A percentile compares a stretch with the other conserved stretches of the same genome.
These are phyloP conservation scores for Geoglossum glabrum DNA, from an alignment of 495 filamentous ascomycete genomes.

Conservation along the genomic window DNA sequence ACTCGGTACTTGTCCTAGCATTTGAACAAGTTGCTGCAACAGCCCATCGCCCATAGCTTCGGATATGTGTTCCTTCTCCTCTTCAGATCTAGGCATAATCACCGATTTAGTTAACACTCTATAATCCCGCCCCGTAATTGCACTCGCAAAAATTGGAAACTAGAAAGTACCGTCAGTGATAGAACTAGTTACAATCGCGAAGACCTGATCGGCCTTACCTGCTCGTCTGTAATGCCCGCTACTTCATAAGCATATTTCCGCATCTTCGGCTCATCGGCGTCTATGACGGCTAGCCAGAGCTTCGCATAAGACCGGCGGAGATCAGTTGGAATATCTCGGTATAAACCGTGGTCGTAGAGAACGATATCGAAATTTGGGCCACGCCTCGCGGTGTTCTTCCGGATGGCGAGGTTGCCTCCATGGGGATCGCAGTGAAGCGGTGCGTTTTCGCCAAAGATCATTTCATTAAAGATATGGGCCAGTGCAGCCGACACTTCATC, in stretches of 20 bases:
- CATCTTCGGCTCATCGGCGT: constrained; percentile 66
- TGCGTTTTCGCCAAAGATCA: constrained; percentile 87
- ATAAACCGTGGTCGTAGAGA: constrained; percentile 94
- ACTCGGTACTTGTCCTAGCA: constrained; percentile 68
- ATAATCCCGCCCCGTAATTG: constrained; percentile 90
- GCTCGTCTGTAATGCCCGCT: constrained; percentile 71
- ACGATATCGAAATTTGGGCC: constrained; percentile 88
- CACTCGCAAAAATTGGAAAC: constrained; percentile 87
- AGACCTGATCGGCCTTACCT: constrained; percentile 15
- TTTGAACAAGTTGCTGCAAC: constrained; percentile 65
- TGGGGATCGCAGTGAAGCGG: constrained; percentile 96
- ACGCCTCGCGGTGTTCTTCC: constrained; percentile 38
- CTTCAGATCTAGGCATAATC: constrained; percentile 34
- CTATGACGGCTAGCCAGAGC: constrained; percentile 90
- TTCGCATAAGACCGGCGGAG: constrained; percentile 82
- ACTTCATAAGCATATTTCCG: constrained; percentile 74
- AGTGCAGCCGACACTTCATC: constrained; percentile 92
- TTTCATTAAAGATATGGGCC: constrained; percentile 92
- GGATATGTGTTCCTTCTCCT: constrained; percentile 68
- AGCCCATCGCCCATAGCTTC: constrained; percentile 70
- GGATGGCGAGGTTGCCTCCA: constrained; percentile 89
- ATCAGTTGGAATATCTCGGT: constrained; percentile 68
- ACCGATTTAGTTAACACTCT: constrained; percentile 43
- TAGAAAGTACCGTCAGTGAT: not conserved
- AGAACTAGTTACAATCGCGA: not conserved